Evolutionary conservation across 2,329 filamentous ascomycete genomes (phyloP), one percentile per base, ranked within the genome.

Genomic region (Pseudogymnoascus sp.): DNA sequence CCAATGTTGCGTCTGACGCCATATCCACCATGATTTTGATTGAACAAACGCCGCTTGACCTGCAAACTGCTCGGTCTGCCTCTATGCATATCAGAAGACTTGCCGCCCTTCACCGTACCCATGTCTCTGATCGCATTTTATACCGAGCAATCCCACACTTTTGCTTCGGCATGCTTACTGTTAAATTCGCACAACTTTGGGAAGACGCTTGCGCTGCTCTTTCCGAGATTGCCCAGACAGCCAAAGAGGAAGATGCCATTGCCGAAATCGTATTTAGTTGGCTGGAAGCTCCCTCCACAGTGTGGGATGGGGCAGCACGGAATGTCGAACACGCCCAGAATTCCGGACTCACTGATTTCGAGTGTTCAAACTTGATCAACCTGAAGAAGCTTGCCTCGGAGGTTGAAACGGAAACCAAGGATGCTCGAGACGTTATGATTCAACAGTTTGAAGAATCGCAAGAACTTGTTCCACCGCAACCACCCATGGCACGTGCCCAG

Each of bases 91-190:
- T 97, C 62, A 88, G 93, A 57, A 92, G 91, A 70, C 81, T 75
- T 8, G 87, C 82, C 1, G 76, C 81, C 15, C 73, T 80, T 19
- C 76, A 76, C 13, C 77, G 81, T 62, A 76, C 76, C 31, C 96
- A 95, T 72, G 76, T 82, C 5, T 77, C 83, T 1, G 80, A 83
- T 38, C 83, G 83, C 1, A 90, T 88, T 84, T 77, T 96, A 67
- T 80, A 83, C 64, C 82, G 83, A 69, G 85, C 91, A 6, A 82
- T 97, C 31, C 90, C 93, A 0, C 82, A 85, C 0, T 97, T 93
- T 71, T 87, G 91, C 69, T 96, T 97, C 69, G 95, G 95, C 60
- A 83, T 97, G 75, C 82, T 97, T 65, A 95, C 93, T 0, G 86
- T 96, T 60, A 90, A 89, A 68, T 81, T 97, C 67, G 84, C 92